Percentiles rank a stretch among this genome's conserved stretches.
These are phyloP conservation scores for Digitaria exilis DNA, from an alignment of 202 grass and related monocot species.

Conservation along the genomic window DNA sequence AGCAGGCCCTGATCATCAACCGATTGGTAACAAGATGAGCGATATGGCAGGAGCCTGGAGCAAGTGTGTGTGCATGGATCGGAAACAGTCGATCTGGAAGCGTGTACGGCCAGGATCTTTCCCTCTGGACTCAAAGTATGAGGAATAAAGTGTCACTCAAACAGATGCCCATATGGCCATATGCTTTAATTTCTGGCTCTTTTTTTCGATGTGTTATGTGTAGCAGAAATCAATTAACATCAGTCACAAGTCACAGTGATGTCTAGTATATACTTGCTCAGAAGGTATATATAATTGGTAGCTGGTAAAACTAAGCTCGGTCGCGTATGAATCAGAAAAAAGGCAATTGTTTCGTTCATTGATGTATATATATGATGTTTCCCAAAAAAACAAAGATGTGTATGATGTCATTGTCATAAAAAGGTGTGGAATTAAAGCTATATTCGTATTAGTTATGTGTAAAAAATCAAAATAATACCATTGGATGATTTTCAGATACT, in stretches of 20 bases:
- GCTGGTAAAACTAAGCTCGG: too few relatives aligned
- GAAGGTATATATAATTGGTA: background rate
- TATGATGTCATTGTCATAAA: too few relatives aligned
- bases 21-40: conserved; percentile 2
- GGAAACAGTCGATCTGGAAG: conserved; percentile 35
- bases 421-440: too few relatives aligned
- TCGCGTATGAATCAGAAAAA: background rate
- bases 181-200: background rate
- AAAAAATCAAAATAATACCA: too few relatives aligned
- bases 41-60: conserved; percentile 19
- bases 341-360: background rate
- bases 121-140: conserved; percentile 24
- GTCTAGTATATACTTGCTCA: background rate
- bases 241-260: background rate
- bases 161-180: background rate
- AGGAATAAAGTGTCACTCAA: conserved; percentile 51
- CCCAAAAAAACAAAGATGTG: too few relatives aligned
- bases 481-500: too few relatives aligned
- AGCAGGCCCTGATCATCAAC: conserved; percentile 27
- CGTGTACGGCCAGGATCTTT: conserved; percentile 48
- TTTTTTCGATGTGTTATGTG: background rate
- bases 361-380: too few relatives aligned
- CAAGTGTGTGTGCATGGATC: background rate
- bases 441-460: too few relatives aligned
- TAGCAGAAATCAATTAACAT: background rate